These are phyloP conservation scores for Auricularia sp. DNA, from an alignment of 768 basidiomycete genomes.

Conservation along the genomic window DNA sequence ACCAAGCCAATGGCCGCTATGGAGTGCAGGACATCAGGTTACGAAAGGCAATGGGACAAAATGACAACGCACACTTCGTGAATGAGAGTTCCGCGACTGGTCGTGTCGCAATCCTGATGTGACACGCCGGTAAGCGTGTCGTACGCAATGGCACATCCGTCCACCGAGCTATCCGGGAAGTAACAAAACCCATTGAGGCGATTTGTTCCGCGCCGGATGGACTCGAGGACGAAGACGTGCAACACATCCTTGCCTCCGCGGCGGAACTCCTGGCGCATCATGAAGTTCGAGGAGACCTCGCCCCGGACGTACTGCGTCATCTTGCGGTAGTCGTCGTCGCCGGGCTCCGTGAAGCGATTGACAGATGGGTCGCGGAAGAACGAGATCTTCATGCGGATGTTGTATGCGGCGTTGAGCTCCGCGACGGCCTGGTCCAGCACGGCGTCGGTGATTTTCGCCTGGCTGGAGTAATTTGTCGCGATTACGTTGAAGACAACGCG, in stretches of 20 bases:
- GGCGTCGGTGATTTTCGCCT: not conserved
- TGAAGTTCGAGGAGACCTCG: not conserved
- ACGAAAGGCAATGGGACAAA: not conserved
- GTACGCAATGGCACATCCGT: not conserved
- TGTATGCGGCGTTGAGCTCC: not conserved
- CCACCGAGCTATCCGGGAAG: not conserved
- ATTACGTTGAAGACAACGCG: not conserved
- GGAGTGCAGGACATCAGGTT: not conserved
- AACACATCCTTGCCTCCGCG: not conserved
- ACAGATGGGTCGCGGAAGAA: not conserved
- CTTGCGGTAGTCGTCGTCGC: not conserved
- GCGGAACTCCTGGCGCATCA: not conserved
- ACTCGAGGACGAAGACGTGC: not conserved
- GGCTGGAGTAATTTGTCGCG: not conserved
- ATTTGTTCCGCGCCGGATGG: not conserved
- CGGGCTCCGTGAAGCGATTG: not conserved
- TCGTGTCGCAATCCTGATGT: not conserved
- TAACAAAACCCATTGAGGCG: not conserved
- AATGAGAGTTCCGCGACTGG: not conserved
- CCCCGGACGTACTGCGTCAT: not conserved
- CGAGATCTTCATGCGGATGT: not conserved
- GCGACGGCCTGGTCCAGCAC: not conserved
- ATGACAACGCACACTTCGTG: not conserved
- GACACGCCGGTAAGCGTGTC: not conserved
- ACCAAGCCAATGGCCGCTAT: not conserved